These are phyloP conservation scores for Dioscorea cayenensis DNA, from an alignment of 116 monocot species.

Conservation along the genomic window DNA sequence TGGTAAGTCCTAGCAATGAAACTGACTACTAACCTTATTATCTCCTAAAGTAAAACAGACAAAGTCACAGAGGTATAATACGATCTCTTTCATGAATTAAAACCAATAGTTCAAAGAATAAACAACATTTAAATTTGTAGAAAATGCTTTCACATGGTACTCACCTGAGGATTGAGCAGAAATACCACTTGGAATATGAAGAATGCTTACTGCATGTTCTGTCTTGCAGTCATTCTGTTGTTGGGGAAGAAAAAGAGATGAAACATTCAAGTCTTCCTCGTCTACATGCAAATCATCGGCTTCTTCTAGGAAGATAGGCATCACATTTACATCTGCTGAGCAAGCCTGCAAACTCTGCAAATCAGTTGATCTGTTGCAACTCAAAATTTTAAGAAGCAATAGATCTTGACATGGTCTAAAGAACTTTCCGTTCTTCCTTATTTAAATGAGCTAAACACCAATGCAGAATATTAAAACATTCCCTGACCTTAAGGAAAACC, in stretches of 20 bases:
- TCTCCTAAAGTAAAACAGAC: not conserved
- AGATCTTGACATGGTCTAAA: too few species aligned
- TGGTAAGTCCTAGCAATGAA: not conserved
- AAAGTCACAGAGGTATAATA: not conserved
- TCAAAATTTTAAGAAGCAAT: too few species aligned
- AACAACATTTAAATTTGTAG: too few species aligned
- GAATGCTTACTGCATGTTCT: slow-evolving; percentile 22
- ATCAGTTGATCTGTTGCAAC: slow-evolving; percentile 7
- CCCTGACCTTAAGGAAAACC: too few species aligned
- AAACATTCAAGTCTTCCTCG: slow-evolving; percentile 56
- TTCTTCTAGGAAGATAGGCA: slow-evolving; percentile 63
- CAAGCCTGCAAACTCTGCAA: slow-evolving; percentile 37
- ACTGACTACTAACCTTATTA: not conserved
- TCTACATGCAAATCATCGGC: slow-evolving; percentile 37
- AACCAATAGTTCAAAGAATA: not conserved
- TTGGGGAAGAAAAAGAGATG: slow-evolving; percentile 6
- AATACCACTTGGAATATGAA: slow-evolving; percentile 53
- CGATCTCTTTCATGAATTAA: not conserved
- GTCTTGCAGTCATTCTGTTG: slow-evolving; percentile 3
- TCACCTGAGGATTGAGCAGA: slow-evolving; percentile 70
- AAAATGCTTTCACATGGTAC: not conserved
- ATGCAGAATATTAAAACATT: too few species aligned
- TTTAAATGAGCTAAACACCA: too few species aligned
- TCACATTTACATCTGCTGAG: slow-evolving; percentile 64
- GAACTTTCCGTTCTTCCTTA: too few species aligned